Conservation (phyloP, 352 stramenopile genomes). For the Plasmopara halstedii region DNA sequence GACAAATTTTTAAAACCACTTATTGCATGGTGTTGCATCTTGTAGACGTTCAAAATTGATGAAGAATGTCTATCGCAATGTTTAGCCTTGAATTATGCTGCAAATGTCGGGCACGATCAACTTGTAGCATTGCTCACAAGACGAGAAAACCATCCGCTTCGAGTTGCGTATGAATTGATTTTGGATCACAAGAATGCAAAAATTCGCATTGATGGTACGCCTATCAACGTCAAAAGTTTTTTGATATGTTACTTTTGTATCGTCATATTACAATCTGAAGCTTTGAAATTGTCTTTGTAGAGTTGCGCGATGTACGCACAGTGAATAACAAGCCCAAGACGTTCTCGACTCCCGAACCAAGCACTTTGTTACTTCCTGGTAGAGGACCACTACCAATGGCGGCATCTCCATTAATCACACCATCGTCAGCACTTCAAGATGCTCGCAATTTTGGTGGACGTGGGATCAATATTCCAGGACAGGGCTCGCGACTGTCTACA, state of each 20-base stretch:
- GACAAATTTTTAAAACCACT: not conserved
- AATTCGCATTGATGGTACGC: conserved; percentile 82
- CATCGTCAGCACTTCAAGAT: conserved; percentile 35
- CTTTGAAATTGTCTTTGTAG: conserved; percentile 20
- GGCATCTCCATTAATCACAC: conserved; percentile 64
- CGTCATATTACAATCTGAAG: not conserved
- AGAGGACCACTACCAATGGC: conserved; percentile 75
- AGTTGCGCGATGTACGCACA: conserved; percentile 63
- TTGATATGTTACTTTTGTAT: conserved; percentile 1
- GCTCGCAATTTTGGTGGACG: conserved; percentile 61
- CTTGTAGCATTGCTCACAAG: conserved; percentile 46
- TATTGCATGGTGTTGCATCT: not conserved
- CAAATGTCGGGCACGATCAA: conserved; percentile 46
- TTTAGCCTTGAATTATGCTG: conserved; percentile 43
- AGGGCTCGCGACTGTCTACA: conserved; percentile 17
- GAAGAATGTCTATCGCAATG: conserved; percentile 63
- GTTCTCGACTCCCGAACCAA: conserved; percentile 58
- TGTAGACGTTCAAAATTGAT: conserved; percentile 73
- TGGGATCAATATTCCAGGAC: conserved; percentile 23
- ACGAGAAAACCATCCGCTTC: conserved; percentile 68
- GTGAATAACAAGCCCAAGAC: conserved; percentile 73
- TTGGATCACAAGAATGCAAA: conserved; percentile 97
- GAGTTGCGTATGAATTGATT: conserved; percentile 96
- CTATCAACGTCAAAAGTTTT: not conserved
- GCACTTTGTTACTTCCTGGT: conserved; percentile 58